Conservation (phyloP, 2,329 filamentous ascomycete species). For the Chrysosporium queenslandicum region DNA sequence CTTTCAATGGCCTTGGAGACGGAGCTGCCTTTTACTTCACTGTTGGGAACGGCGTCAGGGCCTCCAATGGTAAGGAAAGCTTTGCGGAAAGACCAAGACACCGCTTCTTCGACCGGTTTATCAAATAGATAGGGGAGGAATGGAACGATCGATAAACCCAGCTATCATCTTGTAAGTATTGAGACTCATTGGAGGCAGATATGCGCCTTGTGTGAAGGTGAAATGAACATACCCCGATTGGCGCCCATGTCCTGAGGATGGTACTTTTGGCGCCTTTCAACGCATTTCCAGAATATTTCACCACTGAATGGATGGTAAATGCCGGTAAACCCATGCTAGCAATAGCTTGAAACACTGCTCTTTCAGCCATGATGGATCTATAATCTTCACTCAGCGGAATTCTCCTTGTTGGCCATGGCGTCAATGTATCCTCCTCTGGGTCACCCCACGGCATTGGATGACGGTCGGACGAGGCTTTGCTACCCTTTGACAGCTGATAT, state of each 20-base stretch:
- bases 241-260: slow-evolving; percentile 69
- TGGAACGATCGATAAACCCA: slow-evolving; percentile 63
- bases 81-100: slow-evolving; percentile 82
- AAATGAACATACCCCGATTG: slow-evolving; percentile 64
- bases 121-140: slow-evolving; percentile 80
- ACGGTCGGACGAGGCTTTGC: slow-evolving; percentile 3
- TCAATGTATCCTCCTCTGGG: slow-evolving; percentile 22
- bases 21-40: slow-evolving; percentile 13
- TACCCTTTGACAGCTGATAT: slow-evolving; percentile 1
- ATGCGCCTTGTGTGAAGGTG: not conserved
- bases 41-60: slow-evolving; percentile 41
- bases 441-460: slow-evolving; percentile 26
- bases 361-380: slow-evolving; percentile 78
- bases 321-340: slow-evolving; percentile 91
- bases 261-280: slow-evolving; percentile 72
- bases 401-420: slow-evolving; percentile 35
- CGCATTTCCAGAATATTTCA: slow-evolving; percentile 77
- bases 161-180: slow-evolving; percentile 29
- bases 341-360: slow-evolving; percentile 79
- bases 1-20: slow-evolving; percentile 19
- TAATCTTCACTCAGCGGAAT: slow-evolving; percentile 79
- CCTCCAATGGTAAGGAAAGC: slow-evolving; percentile 66
- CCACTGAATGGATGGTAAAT: slow-evolving; percentile 87
- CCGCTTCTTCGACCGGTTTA: slow-evolving; percentile 80
- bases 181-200: not conserved